These are phyloP conservation scores for Cenococcum geophilum DNA, from an alignment of 495 filamentous ascomycete genomes.

Conservation along the genomic window DNA sequence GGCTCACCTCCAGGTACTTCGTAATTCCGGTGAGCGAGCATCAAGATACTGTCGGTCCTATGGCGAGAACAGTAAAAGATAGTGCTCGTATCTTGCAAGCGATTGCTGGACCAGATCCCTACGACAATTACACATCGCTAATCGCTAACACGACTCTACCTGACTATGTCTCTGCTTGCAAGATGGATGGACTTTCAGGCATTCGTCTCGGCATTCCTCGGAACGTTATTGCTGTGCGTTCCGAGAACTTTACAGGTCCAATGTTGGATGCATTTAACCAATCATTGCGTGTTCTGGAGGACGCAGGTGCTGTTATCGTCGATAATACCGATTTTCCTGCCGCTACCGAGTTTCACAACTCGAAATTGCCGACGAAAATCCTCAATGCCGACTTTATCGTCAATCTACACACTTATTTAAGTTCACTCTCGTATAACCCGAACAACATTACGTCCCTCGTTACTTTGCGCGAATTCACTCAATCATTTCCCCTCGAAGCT, in stretches of 20 bases:
- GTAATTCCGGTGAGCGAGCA: constrained; percentile 58
- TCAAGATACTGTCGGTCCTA: constrained; percentile 61
- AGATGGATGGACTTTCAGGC: constrained; percentile 43
- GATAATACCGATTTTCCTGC: constrained; percentile 50
- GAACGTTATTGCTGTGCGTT: constrained; percentile 37
- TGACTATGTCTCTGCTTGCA: constrained; percentile 50
- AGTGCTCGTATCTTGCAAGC: constrained; percentile 59
- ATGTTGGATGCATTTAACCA: constrained; percentile 44
- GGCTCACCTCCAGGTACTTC: constrained; percentile 56
- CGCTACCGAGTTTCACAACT: constrained; percentile 34
- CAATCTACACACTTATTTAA: constrained; percentile 35
- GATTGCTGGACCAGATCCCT: constrained; percentile 51
- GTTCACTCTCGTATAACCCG: constrained; percentile 41
- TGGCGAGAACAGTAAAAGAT: constrained; percentile 60
- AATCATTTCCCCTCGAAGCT: constrained; percentile 42
- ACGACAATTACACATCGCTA: constrained; percentile 51
- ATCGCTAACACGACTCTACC: constrained; percentile 43
- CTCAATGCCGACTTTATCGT: constrained; percentile 39
- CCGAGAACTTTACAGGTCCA: constrained; percentile 27
- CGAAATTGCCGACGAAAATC: constrained; percentile 29
- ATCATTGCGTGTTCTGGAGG: constrained; percentile 40
- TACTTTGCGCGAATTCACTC: constrained; percentile 45
- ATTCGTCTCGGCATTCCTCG: constrained; percentile 49
- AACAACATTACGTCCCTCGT: constrained; percentile 36
- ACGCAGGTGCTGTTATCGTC: constrained; percentile 49